Evolutionary conservation across 345 rosid genomes (phyloP).

Genomic region (Moricandia arvensis): DNA sequence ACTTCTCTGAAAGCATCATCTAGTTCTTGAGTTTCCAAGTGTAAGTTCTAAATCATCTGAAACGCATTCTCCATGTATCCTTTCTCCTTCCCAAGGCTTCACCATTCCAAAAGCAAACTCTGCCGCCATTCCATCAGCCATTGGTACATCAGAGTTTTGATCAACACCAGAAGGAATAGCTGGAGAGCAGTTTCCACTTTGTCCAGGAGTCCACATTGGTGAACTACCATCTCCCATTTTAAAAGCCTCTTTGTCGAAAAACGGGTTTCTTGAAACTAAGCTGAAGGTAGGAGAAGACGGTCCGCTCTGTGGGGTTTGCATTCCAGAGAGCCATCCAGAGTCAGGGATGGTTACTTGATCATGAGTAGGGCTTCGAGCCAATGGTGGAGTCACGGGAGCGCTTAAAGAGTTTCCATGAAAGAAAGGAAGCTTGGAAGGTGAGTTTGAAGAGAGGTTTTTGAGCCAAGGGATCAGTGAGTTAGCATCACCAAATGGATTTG

Average conservation of each 20-base stretch:
- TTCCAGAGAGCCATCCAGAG: conserved; percentile 75
- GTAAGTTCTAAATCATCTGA: conserved; percentile 97
- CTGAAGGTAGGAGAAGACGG: conserved; percentile 94
- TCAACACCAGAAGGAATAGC: conserved; percentile 76
- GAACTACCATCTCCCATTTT: conserved; percentile 53
- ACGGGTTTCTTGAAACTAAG: conserved; percentile 77
- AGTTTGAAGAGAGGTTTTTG: conserved; percentile 78
- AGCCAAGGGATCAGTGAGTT: conserved; percentile 97
- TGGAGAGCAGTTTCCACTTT: conserved; percentile 95
- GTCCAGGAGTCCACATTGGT: conserved; percentile 98
- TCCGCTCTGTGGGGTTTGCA: conserved; percentile 73
- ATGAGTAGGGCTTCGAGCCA: conserved; percentile 70
- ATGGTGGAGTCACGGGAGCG: conserved; percentile 97
- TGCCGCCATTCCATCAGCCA: conserved; percentile 75
- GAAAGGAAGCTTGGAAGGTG: conserved; percentile 67
- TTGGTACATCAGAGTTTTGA: conserved; percentile 75
- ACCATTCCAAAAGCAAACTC: conserved; percentile 97
- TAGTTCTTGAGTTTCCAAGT: conserved; percentile 80
- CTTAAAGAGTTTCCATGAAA: conserved; percentile 82
- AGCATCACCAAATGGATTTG: conserved; percentile 61
- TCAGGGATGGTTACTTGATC: conserved; percentile 60
- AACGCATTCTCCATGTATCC: conserved; percentile 89
- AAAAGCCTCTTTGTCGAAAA: conserved; percentile 66
- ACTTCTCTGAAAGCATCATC: conserved; percentile 39
- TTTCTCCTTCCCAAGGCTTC: conserved; percentile 99